Evolutionary conservation across 345 rosid species (phyloP).

Genomic region (Eucalyptus curtisii): DNA sequence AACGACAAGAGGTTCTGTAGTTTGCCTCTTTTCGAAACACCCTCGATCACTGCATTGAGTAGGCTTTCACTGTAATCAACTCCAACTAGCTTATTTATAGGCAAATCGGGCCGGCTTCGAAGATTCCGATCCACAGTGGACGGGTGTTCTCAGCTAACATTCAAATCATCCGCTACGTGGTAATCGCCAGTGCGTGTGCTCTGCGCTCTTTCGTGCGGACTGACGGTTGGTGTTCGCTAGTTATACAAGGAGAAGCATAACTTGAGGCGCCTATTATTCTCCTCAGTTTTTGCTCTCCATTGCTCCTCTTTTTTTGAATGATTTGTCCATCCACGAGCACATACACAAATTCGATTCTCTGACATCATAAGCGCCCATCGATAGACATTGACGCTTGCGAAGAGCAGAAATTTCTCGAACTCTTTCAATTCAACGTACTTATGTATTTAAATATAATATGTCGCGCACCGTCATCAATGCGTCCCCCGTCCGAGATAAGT

Average conservation of each 20-base stretch:
- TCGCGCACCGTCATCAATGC: background rate
- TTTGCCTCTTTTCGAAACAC: background rate
- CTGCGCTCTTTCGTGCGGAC: background rate
- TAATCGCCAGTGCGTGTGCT: background rate
- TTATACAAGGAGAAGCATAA: background rate
- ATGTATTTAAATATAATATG: background rate
- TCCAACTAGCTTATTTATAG: background rate
- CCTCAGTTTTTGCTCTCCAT: background rate
- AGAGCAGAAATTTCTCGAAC: background rate
- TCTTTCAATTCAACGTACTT: background rate
- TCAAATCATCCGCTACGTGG: background rate
- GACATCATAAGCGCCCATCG: background rate
- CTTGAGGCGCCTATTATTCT: background rate
- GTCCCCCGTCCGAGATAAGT: background rate
- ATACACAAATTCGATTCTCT: background rate
- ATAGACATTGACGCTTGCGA: background rate
- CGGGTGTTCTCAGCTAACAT: background rate
- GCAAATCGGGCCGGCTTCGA: background rate
- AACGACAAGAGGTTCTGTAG: background rate
- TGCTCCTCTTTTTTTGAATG: background rate
- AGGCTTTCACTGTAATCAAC: background rate
- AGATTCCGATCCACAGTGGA: background rate
- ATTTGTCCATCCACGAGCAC: background rate
- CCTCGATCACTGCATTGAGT: background rate
- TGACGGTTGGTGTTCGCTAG: background rate